These are phyloP conservation scores for Talaromyces sp. DNA, from an alignment of 2,329 filamentous ascomycete genomes.

Conservation along the genomic window DNA sequence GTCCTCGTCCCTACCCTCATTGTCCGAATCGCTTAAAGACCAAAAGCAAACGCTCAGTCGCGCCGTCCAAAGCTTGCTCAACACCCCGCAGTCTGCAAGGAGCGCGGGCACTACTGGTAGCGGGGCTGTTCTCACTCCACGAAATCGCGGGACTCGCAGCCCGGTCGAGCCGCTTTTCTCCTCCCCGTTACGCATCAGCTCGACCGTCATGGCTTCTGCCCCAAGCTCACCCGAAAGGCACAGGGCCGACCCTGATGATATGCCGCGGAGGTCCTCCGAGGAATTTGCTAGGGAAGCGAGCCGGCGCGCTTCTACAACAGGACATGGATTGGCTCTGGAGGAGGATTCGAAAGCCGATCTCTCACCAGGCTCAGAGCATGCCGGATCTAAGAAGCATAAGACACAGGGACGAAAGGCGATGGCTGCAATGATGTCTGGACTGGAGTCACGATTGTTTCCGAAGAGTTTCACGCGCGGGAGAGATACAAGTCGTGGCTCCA, in stretches of 20 bases:
- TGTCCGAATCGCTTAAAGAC: not conserved
- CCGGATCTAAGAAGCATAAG: constrained; percentile 15
- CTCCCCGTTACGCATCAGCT: constrained; percentile 38
- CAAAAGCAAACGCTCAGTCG: constrained; percentile 50
- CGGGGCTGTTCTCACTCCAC: constrained; percentile 33
- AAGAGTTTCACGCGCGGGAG: constrained; percentile 40
- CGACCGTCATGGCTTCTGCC: constrained; percentile 36
- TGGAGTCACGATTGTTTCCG: constrained; percentile 39
- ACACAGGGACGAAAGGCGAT: constrained; percentile 44
- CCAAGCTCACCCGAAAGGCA: constrained; percentile 33
- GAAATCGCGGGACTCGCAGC: constrained; percentile 22
- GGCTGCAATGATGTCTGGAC: constrained; percentile 49
- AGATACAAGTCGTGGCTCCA: constrained; percentile 42
- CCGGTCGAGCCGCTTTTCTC: constrained; percentile 31
- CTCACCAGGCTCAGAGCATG: constrained; percentile 11
- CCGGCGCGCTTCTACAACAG: constrained; percentile 14
- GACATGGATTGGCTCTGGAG: constrained; percentile 2
- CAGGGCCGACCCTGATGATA: constrained; percentile 38
- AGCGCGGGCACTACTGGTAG: constrained; percentile 43
- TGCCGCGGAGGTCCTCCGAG: constrained; percentile 39
- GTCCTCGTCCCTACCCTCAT: no score
- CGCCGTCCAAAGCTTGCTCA: constrained; percentile 69
- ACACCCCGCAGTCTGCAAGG: constrained; percentile 29
- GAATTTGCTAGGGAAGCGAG: constrained; percentile 32
- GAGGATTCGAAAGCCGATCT: constrained; percentile 15